Conservation (phyloP, 73 alveolate species). For the Tetrahymena elliotti region DNA sequence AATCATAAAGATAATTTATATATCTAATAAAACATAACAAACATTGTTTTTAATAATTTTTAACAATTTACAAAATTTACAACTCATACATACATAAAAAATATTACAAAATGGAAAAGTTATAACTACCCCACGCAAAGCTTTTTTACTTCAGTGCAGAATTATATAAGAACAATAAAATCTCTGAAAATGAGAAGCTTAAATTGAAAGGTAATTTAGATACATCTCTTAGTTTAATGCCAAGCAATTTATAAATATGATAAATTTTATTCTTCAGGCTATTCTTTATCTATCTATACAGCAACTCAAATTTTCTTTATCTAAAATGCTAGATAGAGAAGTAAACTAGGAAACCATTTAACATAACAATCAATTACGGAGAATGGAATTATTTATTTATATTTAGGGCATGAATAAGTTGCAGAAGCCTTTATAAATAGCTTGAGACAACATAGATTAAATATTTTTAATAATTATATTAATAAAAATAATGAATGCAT, state of each 20-base stretch:
- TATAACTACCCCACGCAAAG: slow-evolving; percentile 1
- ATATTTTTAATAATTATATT: too few species aligned
- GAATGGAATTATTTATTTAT: too few species aligned
- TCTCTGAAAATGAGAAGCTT: not conserved
- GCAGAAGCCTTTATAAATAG: too few species aligned
- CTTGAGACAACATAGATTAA: too few species aligned
- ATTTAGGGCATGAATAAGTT: not conserved
- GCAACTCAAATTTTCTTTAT: not conserved
- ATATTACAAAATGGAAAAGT: not conserved
- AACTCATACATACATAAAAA: not conserved
- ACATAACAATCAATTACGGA: not conserved
- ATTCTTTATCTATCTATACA: not conserved
- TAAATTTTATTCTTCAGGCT: too few species aligned
- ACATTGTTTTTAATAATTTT: too few species aligned
- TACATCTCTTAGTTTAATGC: too few species aligned
- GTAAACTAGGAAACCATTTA: not conserved
- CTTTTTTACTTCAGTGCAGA: not conserved
- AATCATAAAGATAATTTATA: too few species aligned
- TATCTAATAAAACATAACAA: not conserved
- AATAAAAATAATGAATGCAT: too few species aligned
- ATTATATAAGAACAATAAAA: not conserved
- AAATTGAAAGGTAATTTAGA: not conserved
- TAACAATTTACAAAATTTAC: not conserved
- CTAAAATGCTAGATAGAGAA: not conserved
- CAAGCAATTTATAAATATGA: too few species aligned